Percentiles rank a stretch among this genome's conserved stretches.
Conservation (phyloP, 1,139 yeast species). For the Geotrichum reessii region DNA sequence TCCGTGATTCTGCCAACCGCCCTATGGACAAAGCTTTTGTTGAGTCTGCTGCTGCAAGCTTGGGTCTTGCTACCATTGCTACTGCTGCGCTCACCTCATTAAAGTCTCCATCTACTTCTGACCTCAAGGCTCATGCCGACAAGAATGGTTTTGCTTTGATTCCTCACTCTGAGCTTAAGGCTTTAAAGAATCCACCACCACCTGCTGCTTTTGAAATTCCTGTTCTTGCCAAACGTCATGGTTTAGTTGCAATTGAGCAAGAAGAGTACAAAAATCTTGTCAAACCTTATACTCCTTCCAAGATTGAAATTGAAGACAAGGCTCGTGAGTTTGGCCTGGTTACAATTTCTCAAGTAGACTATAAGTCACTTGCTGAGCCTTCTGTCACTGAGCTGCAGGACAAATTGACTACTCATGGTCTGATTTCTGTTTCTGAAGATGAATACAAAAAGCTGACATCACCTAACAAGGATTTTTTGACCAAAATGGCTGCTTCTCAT, state of each 20-base stretch:
- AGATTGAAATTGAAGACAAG: constrained; percentile 31
- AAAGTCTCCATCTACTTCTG: constrained; percentile 22
- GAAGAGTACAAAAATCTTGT: constrained; percentile 21
- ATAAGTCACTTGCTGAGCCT: constrained; percentile 21
- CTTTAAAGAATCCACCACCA: constrained; percentile 24
- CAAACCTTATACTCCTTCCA: constrained; percentile 28
- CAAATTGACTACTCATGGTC: constrained; percentile 8
- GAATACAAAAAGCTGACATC: constrained; percentile 29
- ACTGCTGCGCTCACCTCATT: constrained; percentile 28
- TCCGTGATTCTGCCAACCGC: constrained; percentile 31
- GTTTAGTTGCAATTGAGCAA: constrained; percentile 28
- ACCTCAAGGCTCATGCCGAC: constrained; percentile 35
- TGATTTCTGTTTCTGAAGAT: constrained; percentile 21
- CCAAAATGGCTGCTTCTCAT: constrained; percentile 3
- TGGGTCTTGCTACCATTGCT: constrained; percentile 39
- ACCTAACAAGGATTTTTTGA: background rate
- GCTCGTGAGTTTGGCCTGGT: constrained; percentile 14
- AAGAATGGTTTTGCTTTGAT: constrained; percentile 25
- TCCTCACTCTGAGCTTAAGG: constrained; percentile 19
- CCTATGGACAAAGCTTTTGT: constrained; percentile 30
- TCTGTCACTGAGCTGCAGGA: constrained; percentile 2
- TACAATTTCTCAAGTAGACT: constrained; percentile 25
- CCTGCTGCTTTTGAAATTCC: constrained; percentile 22
- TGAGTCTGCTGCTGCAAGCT: constrained; percentile 33
- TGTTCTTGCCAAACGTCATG: constrained; percentile 27